Evolutionary conservation across 2,329 filamentous ascomycete species (phyloP), one percentile per base, ranked within the genome.

Genomic region (Epichloe sibirici): DNA sequence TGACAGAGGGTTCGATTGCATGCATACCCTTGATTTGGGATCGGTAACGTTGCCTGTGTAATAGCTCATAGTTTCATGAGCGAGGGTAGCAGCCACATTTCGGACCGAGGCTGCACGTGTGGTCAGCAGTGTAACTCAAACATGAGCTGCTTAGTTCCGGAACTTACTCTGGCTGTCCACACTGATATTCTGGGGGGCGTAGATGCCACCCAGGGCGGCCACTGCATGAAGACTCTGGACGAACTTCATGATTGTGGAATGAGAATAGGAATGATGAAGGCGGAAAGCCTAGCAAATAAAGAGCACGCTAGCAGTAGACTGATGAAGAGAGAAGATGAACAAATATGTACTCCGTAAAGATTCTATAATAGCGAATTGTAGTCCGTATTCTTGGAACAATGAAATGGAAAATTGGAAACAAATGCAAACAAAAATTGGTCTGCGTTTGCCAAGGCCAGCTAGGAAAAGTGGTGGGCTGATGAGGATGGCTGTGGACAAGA

Each of bases 11-110:
- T 28, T 12, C 3, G 28, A 31, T 31, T 9, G 28, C 28, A 31
- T 31, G 54, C 66, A 42, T 66, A 75, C 72, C 45, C 70, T 63
- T 45, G 72, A 66, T 12, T 71, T 75, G 45, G 76, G 72, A n/a
- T 74, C 51, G 3, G 57, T 75, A 35, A 71, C 68, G 59, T 84
- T 83, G 48, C 83, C 83, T 1, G 72, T 74, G 66, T 86, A 87
- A 65, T 80, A 84, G 43, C 72, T 72, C 73, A 86, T 80, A 60
- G 82, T 70, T 46, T 76, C 81, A 49, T 73, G 71, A 5, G 82
- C 82, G 50, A 86, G 67, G 2, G 76, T 78, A 56, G 75, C 77
- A 17, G 83, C 76, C 5, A 81, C 82, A 56, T 73, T 71, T 57
- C 76, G 78, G 59, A 88, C 76, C 0, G 82, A 86, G 37, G 69